Conservation (phyloP, 192 early-diverging fungal species). For the Rhizoclosmatium globosum region DNA sequence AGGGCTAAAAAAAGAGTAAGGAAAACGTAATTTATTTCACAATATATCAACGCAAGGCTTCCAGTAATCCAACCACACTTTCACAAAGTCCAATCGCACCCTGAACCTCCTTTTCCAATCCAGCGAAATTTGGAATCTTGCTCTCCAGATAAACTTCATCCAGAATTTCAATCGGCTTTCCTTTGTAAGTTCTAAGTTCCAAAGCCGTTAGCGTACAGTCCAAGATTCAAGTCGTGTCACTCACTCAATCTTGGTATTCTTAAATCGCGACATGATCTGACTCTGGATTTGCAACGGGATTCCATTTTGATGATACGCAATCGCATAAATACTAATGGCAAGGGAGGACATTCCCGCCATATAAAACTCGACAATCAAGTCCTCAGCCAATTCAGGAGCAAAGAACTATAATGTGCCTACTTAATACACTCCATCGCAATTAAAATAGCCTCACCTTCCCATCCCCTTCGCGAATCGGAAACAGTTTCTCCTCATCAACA, state of each 20-base stretch:
- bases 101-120: background rate
- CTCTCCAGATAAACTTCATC: constrained; percentile 23
- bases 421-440: constrained; percentile 12
- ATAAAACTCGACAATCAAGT: constrained; percentile 51
- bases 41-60: background rate
- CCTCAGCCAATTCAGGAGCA: constrained; percentile 54
- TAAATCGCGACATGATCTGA: constrained; percentile 50
- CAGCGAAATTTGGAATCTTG: constrained; percentile 15
- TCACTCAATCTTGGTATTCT: constrained; percentile 47
- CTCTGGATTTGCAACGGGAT: constrained; percentile 53
- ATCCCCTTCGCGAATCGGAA: constrained; percentile 17
- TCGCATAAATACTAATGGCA: constrained; percentile 38
- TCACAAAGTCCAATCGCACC: background rate
- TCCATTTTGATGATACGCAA: constrained; percentile 45
- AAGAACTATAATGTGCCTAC: constrained; percentile 37
- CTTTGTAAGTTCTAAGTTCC: constrained; percentile 20
- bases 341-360: constrained; percentile 34
- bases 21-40: background rate
- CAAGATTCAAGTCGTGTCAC: background rate
- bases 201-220: background rate
- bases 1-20: no score
- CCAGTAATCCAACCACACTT: background rate
- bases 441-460: constrained; percentile 10
- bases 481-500: constrained; percentile 18
- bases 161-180: constrained; percentile 25